Conservation (phyloP, 1,284 basidiomycete genomes). For the Ceratorhiza oryzae-sativae region DNA sequence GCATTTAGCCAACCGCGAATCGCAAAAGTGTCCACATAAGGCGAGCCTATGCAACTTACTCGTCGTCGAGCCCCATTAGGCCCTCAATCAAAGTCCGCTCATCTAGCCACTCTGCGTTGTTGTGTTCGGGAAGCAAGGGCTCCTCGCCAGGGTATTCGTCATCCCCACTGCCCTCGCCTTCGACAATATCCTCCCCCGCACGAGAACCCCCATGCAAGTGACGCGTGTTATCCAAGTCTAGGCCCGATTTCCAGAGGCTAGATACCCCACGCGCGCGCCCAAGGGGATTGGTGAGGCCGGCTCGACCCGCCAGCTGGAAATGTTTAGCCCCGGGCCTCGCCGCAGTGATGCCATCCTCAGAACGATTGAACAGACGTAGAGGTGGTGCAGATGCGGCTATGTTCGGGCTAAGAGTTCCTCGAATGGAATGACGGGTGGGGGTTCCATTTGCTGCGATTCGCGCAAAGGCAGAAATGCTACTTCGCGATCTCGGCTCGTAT, state of each 20-base stretch:
- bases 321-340: slow-evolving; percentile 11
- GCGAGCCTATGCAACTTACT: background rate
- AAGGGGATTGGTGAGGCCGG: background rate
- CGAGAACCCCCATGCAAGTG: background rate
- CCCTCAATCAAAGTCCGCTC: slow-evolving; percentile 37
- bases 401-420: background rate
- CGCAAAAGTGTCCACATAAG: background rate
- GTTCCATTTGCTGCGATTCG: background rate
- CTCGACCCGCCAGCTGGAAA: background rate
- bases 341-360: slow-evolving; percentile 4
- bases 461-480: slow-evolving; percentile 19
- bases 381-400: background rate
- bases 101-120: slow-evolving; percentile 19
- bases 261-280: slow-evolving; percentile 26
- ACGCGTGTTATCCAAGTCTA: slow-evolving; percentile 15
- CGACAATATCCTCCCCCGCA: background rate
- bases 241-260: slow-evolving; percentile 22
- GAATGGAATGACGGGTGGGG: slow-evolving; percentile 8
- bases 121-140: slow-evolving; percentile 3
- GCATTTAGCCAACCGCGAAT: slow-evolving; percentile 5
- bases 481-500: slow-evolving; percentile 30
- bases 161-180: slow-evolving; percentile 12
- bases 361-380: background rate
- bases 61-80: slow-evolving; percentile 34
- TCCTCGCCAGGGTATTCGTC: slow-evolving; percentile 10